Evolutionary conservation across 108 stramenopile genomes (phyloP).

Genomic region (Cylindrotheca closterium): DNA sequence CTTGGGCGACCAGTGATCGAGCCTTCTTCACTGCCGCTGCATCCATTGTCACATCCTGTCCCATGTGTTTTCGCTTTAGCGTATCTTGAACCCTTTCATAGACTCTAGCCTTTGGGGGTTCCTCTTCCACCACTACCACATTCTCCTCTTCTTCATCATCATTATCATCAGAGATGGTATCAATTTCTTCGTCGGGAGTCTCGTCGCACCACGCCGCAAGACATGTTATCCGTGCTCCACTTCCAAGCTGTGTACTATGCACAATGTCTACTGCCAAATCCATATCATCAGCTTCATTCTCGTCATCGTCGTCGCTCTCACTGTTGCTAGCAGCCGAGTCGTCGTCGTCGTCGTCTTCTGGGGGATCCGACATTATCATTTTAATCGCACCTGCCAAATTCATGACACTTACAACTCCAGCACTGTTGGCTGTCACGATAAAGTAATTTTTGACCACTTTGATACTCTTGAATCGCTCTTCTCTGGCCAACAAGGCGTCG

Average conservation of each 20-base stretch:
- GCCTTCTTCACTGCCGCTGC: constrained; percentile 64
- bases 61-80: constrained; percentile 10
- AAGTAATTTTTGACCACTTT: constrained; percentile 54
- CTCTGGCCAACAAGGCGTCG: constrained; percentile 67
- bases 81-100: no score
- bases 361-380: constrained; percentile 60
- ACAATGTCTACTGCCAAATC: constrained; percentile 80
- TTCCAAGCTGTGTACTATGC: constrained; percentile 73
- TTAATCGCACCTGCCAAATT: constrained; percentile 77
- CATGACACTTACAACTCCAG: constrained; percentile 83
- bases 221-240: constrained; percentile 85
- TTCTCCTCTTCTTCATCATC: constrained; percentile 13
- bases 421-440: constrained; percentile 85
- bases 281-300: constrained; percentile 43
- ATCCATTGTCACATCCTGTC: constrained; percentile 46
- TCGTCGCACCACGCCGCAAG: constrained; percentile 66
- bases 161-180: background rate
- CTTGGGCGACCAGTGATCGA: constrained; percentile 62
- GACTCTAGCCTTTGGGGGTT: no score
- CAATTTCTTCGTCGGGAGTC: constrained; percentile 31
- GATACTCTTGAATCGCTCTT: constrained; percentile 88
- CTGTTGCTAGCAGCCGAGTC: constrained; percentile 25
- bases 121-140: constrained; percentile 8
- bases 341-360: constrained; percentile 8
- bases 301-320: constrained; percentile 26